Evolutionary conservation across 441 rosid genomes (phyloP), one percentile per base, ranked within the genome.

Genomic region (Flueggea neowawraea): DNA sequence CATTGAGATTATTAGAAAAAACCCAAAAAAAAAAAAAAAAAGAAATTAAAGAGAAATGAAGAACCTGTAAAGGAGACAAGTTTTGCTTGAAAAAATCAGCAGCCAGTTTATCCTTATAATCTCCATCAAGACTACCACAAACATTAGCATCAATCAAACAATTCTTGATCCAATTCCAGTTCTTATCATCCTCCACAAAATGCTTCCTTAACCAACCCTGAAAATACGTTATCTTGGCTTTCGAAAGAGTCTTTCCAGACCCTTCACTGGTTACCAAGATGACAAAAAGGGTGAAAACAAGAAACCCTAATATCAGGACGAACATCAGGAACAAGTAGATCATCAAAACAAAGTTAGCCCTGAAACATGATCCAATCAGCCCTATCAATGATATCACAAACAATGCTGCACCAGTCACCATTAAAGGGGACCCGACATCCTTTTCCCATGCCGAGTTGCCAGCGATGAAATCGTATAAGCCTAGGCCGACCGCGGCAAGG

Each of bases 231-330:
- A 28, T 55, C 45, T 41, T 75, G 54, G n/a, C 77, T 78, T 10
- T 55, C 66, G 50, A 52, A 60, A 2, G 74, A 73, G 16, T 74
- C 68, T 71, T 63, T 0, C 84, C 84, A 7, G 72, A 77, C 0
- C 71, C 48, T 33, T 68, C 66, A 53, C 84, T 82, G 3, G 89
- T 84, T 28, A 86, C 82, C 13, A 82, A 31, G 61, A 84, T 70
- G 6, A 69, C 57, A 39, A 84, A 82, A 22, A 77, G 32, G 2
- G 83, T 73, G 67, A 75, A 59, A 2, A 16, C 68, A 4, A 75
- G 31, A 15, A 84, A 71, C 32, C 76, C 71, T 31, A 83, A 31
- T 0, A 81, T 65, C 60, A 80, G 52, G 52, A 74, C 52, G 63
- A 81, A 79, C 76, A 85, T 61, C 55, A 83, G 64, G 13, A 69